Evolutionary conservation across 108 stramenopile species (phyloP).

Genomic region (Discostella pseudostelligera): DNA sequence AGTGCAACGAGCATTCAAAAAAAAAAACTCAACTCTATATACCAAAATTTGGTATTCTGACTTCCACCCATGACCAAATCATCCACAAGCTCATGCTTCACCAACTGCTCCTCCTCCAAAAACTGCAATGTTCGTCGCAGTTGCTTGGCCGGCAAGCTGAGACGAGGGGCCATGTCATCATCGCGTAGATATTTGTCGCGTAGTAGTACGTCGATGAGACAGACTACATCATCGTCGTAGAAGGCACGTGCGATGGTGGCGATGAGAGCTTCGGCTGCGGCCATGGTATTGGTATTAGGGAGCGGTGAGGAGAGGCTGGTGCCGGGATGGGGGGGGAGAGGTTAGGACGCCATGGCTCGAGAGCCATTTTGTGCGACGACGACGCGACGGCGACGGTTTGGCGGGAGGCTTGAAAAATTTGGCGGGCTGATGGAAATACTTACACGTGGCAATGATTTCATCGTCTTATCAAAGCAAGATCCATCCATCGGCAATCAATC

Average conservation of each 20-base stretch:
- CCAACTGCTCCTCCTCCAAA: conserved; percentile 81
- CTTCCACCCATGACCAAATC: conserved; percentile 84
- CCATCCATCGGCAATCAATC: no score
- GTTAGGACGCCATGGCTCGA: no score
- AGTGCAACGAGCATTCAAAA: not conserved
- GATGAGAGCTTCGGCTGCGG: conserved; percentile 76
- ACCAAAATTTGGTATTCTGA: conserved; percentile 86
- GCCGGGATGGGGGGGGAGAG: no score
- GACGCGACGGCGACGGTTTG: no score
- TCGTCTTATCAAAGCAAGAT: no score
- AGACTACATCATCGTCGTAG: conserved; percentile 85
- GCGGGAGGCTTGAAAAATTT: no score
- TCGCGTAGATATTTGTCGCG: conserved; percentile 89
- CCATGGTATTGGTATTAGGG: no score
- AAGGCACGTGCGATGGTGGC: conserved; percentile 85
- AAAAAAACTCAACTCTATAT: conserved; percentile 48
- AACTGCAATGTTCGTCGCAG: conserved; percentile 77
- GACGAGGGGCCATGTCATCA: conserved; percentile 86
- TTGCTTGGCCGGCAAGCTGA: conserved; percentile 73
- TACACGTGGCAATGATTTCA: no score
- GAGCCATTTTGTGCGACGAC: no score
- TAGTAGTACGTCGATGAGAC: conserved; percentile 83
- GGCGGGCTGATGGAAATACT: no score
- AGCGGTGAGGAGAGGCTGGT: no score
- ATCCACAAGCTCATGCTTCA: conserved; percentile 85